Evolutionary conservation across 441 rosid genomes (phyloP).

Genomic region (Viola pubescens): DNA sequence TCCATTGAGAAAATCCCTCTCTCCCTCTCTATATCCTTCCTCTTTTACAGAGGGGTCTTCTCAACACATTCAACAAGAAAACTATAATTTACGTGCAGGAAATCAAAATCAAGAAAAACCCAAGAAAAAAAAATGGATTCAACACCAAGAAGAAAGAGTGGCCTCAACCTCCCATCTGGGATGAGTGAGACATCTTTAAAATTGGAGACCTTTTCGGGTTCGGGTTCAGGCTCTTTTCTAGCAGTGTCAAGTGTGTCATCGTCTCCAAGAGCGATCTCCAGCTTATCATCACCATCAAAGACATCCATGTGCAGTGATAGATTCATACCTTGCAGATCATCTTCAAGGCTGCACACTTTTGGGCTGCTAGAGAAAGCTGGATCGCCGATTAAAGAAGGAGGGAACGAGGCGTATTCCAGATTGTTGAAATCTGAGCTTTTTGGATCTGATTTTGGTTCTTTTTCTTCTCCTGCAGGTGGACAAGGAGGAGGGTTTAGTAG

Average conservation of each 20-base stretch:
- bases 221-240: constrained; percentile 36
- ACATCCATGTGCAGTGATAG: constrained; percentile 76
- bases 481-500: constrained; percentile 41
- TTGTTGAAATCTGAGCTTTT: constrained; percentile 81
- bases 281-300: constrained; percentile 69
- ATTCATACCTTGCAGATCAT: constrained; percentile 96
- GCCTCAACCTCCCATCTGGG: constrained; percentile 87
- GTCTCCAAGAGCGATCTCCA: constrained; percentile 67
- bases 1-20: constrained; percentile 23
- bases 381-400: constrained; percentile 90
- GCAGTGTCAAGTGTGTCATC: constrained; percentile 53
- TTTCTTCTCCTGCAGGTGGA: constrained; percentile 89
- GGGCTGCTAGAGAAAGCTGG: constrained; percentile 61
- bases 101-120: not conserved
- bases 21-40: constrained; percentile 2
- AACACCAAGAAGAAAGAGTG: constrained; percentile 53
- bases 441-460: constrained; percentile 83
- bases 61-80: constrained; percentile 9
- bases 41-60: not conserved
- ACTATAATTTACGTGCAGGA: not conserved
- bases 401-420: constrained; percentile 72
- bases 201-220: constrained; percentile 47
- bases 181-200: constrained; percentile 67
- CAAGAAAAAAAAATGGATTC: constrained; percentile 48
- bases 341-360: constrained; percentile 86